phyloP scores from a whole-genome alignment of 148 eudicot species.

The Spergularia marina region DNA sequence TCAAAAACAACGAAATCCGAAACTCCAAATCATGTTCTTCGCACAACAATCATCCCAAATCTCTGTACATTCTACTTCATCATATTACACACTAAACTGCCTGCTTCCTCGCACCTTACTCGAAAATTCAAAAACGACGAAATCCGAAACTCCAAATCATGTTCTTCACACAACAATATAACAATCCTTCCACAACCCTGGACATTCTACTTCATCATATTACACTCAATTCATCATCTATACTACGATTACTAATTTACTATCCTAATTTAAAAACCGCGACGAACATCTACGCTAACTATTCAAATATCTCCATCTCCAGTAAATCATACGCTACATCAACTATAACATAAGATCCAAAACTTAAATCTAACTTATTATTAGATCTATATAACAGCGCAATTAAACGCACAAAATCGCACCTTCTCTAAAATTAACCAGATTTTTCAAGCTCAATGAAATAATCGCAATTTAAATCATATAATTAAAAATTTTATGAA shows the following conservation, averaged over 20 bases:
- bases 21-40: neutral
- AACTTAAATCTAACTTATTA: neutral
- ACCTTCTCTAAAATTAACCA: slow-evolving; percentile 7
- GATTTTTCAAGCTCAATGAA: neutral
- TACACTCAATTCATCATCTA: neutral
- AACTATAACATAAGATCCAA: neutral
- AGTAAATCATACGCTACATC: neutral
- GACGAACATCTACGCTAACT: too few relatives aligned
- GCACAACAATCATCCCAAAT: neutral
- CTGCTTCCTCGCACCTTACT: neutral
- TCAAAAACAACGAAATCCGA: neutral
- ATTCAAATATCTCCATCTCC: neutral
- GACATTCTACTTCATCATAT: neutral
- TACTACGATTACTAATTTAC: too few relatives aligned
- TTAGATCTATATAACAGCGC: slow-evolving; percentile 9
- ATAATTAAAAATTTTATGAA: neutral
- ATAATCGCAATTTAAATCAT: neutral
- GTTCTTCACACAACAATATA: neutral
- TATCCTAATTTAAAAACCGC: too few relatives aligned
- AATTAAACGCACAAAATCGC: neutral
- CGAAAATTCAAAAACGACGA: neutral
- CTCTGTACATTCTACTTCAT: neutral
- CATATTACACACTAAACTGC: neutral
- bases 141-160: neutral
- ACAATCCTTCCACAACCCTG: neutral